phyloP scores from a whole-genome alignment of 495 filamentous ascomycete species.

The Lasiosphaeria miniovina region DNA sequence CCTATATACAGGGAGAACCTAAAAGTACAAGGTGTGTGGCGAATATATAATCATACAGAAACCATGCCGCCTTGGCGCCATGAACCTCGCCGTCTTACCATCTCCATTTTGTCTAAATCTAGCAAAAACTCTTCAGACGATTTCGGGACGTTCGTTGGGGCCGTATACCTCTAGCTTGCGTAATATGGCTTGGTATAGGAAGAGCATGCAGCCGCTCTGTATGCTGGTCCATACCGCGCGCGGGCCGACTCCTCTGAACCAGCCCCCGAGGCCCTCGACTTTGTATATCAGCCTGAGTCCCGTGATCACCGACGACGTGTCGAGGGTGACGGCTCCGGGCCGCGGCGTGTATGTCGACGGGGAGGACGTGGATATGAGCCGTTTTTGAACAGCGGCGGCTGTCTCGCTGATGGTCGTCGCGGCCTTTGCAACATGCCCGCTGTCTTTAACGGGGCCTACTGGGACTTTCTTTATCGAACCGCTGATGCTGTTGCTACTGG shows the following conservation, averaged over 20 bases:
- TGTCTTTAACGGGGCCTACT: conserved; percentile 9
- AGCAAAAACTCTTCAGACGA: conserved; percentile 7
- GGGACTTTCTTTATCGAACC: conserved; percentile 6
- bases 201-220: conserved; percentile 94
- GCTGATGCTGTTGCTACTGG: not conserved
- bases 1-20: no score
- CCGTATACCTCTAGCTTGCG: conserved; percentile 63
- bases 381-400: conserved; percentile 45
- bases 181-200: conserved; percentile 87
- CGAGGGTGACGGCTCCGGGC: conserved; percentile 69
- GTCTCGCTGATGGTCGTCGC: conserved; percentile 13
- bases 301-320: conserved; percentile 83
- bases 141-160: conserved; percentile 34
- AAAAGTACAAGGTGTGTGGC: no score
- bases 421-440: conserved; percentile 13
- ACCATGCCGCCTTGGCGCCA: no score
- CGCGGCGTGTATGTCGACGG: conserved; percentile 74
- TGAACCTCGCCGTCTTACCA: no score
- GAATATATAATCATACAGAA: no score
- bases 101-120: no score
- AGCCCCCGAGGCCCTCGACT: conserved; percentile 81
- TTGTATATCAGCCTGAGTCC: conserved; percentile 84
- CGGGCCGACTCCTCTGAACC: conserved; percentile 93
- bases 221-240: conserved; percentile 96
- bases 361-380: conserved; percentile 80